Evolutionary conservation across 371 early-diverging fungal genomes (phyloP).

Genomic region (Conidiobolus coronatus): DNA sequence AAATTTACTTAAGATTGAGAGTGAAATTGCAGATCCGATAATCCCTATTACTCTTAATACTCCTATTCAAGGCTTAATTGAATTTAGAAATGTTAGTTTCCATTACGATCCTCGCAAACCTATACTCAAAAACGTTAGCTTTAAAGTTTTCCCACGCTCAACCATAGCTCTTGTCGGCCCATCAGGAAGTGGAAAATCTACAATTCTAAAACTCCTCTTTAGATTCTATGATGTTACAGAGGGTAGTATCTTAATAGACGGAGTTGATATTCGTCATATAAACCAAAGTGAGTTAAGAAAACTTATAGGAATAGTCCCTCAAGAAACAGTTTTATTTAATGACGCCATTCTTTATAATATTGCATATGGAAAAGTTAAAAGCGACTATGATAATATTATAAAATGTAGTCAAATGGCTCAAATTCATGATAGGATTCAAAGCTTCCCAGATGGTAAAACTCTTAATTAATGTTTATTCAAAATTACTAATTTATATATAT

Average conservation of each 20-base stretch:
- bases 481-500: too few relatives aligned
- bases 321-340: conserved; percentile 36
- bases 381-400: conserved; percentile 16
- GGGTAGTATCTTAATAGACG: conserved; percentile 75
- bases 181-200: conserved; percentile 76
- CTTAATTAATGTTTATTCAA: conserved; percentile 7
- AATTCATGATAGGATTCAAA: conserved; percentile 24
- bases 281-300: conserved; percentile 36
- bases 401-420: conserved; percentile 21
- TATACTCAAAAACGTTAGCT: conserved; percentile 22
- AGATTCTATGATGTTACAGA: conserved; percentile 65
- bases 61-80: conserved; percentile 14
- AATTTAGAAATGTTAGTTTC: conserved; percentile 31
- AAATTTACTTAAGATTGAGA: conserved; percentile 25
- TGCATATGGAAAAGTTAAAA: conserved; percentile 18
- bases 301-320: conserved; percentile 72
- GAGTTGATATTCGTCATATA: conserved; percentile 53
- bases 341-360: conserved; percentile 33
- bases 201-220: conserved; percentile 69
- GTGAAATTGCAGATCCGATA: conserved; percentile 25
- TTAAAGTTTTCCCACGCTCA: conserved; percentile 25
- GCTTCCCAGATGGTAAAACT: conserved; percentile 20
- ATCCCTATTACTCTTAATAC: conserved; percentile 9
- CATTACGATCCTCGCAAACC: conserved; percentile 23
- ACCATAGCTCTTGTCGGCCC: conserved; percentile 52